Conservation (phyloP, 805 yeast species). For the Yarrowia sp. region DNA sequence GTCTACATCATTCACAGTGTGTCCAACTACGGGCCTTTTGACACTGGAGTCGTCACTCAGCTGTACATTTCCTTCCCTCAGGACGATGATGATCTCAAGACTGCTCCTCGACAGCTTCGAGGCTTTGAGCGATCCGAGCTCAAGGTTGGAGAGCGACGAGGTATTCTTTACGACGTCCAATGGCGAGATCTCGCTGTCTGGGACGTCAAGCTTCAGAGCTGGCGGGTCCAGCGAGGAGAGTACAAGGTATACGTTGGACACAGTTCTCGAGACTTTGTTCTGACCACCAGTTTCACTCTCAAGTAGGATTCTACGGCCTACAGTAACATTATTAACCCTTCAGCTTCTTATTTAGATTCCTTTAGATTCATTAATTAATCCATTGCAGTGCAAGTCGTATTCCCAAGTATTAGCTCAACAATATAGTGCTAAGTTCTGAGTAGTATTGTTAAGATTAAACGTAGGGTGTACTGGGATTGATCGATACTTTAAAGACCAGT, state of each 20-base stretch:
- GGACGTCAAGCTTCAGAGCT: slow-evolving; percentile 62
- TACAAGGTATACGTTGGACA: slow-evolving; percentile 61
- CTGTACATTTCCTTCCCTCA: slow-evolving; percentile 57
- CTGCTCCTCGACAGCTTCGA: slow-evolving; percentile 61
- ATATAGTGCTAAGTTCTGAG: too few species aligned
- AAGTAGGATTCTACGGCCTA: background rate
- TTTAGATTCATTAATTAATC: slow-evolving; percentile 23
- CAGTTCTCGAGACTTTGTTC: slow-evolving; percentile 42
- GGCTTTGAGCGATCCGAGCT: slow-evolving; percentile 64
- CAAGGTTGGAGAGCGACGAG: slow-evolving; percentile 53
- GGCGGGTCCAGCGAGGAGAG: slow-evolving; percentile 64
- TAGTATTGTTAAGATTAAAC: too few species aligned
- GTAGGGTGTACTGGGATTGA: too few species aligned
- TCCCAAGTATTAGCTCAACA: too few species aligned
- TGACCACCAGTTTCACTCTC: slow-evolving; percentile 36
- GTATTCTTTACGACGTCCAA: slow-evolving; percentile 55
- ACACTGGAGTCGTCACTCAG: slow-evolving; percentile 61
- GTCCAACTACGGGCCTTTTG: slow-evolving; percentile 57
- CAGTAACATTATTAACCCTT: background rate
- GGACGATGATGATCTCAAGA: slow-evolving; percentile 53
- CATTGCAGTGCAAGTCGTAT: background rate
- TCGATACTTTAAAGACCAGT: too few species aligned
- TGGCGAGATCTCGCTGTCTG: slow-evolving; percentile 64
- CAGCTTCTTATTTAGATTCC: slow-evolving; percentile 18
- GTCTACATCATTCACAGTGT: slow-evolving; percentile 57